Evolutionary conservation across 768 basidiomycete genomes (phyloP).

Genomic region (Pholiota molesta): DNA sequence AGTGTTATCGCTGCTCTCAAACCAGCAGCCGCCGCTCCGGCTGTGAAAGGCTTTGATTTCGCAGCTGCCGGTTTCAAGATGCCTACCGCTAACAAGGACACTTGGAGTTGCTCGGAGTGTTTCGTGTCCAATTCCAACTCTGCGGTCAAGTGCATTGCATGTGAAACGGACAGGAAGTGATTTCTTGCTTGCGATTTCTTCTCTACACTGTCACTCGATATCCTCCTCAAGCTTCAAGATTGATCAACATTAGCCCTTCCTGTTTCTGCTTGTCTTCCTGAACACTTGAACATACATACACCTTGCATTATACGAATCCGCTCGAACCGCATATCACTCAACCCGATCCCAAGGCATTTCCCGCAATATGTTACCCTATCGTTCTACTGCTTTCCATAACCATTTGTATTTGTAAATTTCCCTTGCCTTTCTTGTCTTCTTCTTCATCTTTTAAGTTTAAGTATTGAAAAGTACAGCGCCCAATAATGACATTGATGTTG

Average conservation of each 20-base stretch:
- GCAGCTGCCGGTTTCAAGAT: constrained; percentile 60
- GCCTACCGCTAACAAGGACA: constrained; percentile 33
- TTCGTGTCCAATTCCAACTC: constrained; percentile 49
- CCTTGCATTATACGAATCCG: neutral
- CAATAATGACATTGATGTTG: neutral
- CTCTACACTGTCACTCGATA: neutral
- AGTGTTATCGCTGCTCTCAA: constrained; percentile 1
- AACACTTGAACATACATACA: neutral
- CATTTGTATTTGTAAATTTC: constrained; percentile 24
- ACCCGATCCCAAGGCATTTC: neutral
- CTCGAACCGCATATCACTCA: neutral
- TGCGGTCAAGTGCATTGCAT: constrained; percentile 51
- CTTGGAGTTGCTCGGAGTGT: constrained; percentile 66
- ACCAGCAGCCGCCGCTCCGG: neutral
- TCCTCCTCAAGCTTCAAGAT: neutral
- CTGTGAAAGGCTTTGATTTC: constrained; percentile 55
- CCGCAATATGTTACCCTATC: constrained; percentile 6
- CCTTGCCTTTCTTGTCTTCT: neutral
- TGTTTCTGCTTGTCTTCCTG: neutral
- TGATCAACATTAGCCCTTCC: neutral
- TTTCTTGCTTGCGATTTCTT: neutral
- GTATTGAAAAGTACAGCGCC: constrained; percentile 1
- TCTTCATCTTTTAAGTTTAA: constrained; percentile 3
- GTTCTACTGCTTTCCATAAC: constrained; percentile 12
- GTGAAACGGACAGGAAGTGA: constrained; percentile 38